These are phyloP conservation scores for Diospyros lotus DNA, from an alignment of 148 eudicot genomes.

Conservation along the genomic window DNA sequence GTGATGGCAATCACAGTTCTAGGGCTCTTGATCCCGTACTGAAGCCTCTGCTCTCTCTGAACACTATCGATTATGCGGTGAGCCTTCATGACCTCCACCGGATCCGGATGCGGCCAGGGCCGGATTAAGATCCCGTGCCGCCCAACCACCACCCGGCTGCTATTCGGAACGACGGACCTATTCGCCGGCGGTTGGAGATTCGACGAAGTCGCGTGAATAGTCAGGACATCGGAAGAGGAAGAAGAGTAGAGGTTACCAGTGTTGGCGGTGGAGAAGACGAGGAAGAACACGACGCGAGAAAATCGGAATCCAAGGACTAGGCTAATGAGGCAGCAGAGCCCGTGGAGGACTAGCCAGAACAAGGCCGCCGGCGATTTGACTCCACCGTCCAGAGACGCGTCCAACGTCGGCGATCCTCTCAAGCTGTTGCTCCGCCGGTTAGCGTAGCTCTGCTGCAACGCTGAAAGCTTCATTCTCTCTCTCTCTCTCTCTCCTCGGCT, in stretches of 20 bases:
- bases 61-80: conserved; percentile 76
- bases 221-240: conserved; percentile 21
- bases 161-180: conserved; percentile 27
- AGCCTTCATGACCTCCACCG: conserved; percentile 78
- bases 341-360: conserved; percentile 66
- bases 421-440: conserved; percentile 68
- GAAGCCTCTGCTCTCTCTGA: conserved; percentile 82
- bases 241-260: conserved; percentile 24
- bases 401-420: conserved; percentile 29
- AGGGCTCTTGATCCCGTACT: conserved; percentile 75
- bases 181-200: conserved; percentile 17
- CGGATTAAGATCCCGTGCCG: conserved; percentile 85
- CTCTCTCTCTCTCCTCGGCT: conserved; percentile 11
- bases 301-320: conserved; percentile 84
- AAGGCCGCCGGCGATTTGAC: conserved; percentile 56
- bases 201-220: conserved; percentile 11
- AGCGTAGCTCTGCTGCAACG: conserved; percentile 47
- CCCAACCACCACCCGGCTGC: conserved; percentile 72
- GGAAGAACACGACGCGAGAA: conserved; percentile 69
- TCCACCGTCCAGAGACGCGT: conserved; percentile 24
- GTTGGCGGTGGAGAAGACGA: conserved; percentile 46
- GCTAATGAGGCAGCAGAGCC: conserved; percentile 70
- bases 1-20: conserved; percentile 67
- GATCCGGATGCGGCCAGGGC: conserved; percentile 98
- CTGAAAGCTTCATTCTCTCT: conserved; percentile 61